These are phyloP conservation scores for Zopfia rhizophila DNA, from an alignment of 2,329 filamentous ascomycete genomes.

Conservation along the genomic window DNA sequence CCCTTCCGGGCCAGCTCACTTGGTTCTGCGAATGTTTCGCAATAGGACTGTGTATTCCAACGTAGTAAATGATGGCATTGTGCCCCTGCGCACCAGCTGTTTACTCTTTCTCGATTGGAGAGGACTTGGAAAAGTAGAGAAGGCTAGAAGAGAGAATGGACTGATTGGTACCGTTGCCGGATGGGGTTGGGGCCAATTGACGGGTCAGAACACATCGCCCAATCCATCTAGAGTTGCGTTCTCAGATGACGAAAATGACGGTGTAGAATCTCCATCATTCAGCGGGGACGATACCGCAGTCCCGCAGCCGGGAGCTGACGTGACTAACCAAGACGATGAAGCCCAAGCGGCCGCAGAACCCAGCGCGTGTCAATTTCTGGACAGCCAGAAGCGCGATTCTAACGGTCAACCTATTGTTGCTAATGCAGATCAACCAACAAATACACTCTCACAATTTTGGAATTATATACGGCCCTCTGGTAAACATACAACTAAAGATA, in stretches of 20 bases:
- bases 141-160: constrained; percentile 90
- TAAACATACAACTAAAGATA: constrained; percentile 77
- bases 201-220: constrained; percentile 71
- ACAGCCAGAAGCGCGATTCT: constrained; percentile 36
- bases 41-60: constrained; percentile 96
- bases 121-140: constrained; percentile 90
- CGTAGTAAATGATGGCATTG: constrained; percentile 97
- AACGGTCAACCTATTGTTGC: constrained; percentile 23
- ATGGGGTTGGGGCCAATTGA: constrained; percentile 95
- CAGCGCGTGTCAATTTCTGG: constrained; percentile 43
- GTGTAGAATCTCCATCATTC: constrained; percentile 39
- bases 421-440: constrained; percentile 42
- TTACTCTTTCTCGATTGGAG: constrained; percentile 98
- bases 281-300: constrained; percentile 64
- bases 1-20: constrained; percentile 89
- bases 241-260: constrained; percentile 40
- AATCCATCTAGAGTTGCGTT: constrained; percentile 60
- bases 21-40: constrained; percentile 85
- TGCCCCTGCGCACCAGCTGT: constrained; percentile 93
- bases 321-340: constrained; percentile 72
- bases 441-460: constrained; percentile 67
- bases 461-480: constrained; percentile 76
- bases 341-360: constrained; percentile 54
- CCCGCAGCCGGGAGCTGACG: constrained; percentile 74
- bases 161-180: constrained; percentile 91